Evolutionary conservation across 192 early-diverging fungal species (phyloP).

Genomic region (Gigaspora rosea): DNA sequence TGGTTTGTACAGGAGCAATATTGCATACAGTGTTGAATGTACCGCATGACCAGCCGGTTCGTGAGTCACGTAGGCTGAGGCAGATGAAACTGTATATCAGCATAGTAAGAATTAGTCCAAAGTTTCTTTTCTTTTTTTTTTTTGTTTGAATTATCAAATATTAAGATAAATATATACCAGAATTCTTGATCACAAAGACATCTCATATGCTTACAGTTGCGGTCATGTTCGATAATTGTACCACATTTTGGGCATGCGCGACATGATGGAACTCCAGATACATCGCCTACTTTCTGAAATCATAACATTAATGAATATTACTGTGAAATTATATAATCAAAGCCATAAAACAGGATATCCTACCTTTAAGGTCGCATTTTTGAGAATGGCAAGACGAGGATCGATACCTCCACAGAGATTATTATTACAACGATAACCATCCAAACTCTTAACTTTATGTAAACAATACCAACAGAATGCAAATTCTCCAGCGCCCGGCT

Average conservation of each 20-base stretch:
- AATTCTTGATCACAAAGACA: conserved; percentile 12
- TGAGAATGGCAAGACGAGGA: conserved; percentile 20
- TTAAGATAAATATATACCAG: conserved; percentile 11
- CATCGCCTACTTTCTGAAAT: background rate
- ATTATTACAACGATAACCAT: conserved; percentile 6
- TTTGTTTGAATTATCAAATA: conserved; percentile 11
- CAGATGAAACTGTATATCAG: conserved; percentile 15
- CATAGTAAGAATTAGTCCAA: background rate
- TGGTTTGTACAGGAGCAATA: conserved; percentile 15
- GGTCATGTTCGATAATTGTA: conserved; percentile 22
- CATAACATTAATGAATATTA: background rate
- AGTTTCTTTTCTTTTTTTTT: background rate
- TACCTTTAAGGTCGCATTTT: conserved; percentile 9
- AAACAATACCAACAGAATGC: conserved; percentile 19
- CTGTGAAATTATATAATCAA: conserved; percentile 8
- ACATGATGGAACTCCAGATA: conserved; percentile 15
- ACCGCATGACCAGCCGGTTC: conserved; percentile 3
- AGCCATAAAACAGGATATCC: background rate
- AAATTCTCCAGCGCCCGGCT: background rate
- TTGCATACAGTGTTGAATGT: background rate
- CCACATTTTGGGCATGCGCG: conserved; percentile 16
- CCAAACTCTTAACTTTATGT: background rate
- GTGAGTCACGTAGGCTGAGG: background rate
- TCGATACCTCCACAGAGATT: conserved; percentile 12
- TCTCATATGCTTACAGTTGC: conserved; percentile 2